Evolutionary conservation across 2,329 filamentous ascomycete species (phyloP), one percentile per base, ranked within the genome.

Genomic region (Lithohypha guttulata): DNA sequence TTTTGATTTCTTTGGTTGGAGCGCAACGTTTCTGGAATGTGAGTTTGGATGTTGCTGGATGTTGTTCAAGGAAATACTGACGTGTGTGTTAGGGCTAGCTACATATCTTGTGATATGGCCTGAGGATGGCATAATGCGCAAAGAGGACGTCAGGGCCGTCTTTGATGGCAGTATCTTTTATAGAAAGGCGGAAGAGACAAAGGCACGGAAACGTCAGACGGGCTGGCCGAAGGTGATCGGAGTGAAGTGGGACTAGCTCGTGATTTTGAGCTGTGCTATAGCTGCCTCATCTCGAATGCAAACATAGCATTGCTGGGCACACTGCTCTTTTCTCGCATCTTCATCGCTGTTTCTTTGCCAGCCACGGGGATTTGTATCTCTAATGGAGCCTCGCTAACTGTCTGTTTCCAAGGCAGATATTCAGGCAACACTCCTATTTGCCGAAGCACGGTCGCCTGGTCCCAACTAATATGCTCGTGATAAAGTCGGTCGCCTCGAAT

Each of bases 381-480:
- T 33, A 65, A 65, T 37, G 51, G 59, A 62, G 65, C 4, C 58
- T 61, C 0, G 64, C 58, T 0, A 77, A 47, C 0, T n/a, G 65
- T 47, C 51, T 79, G 73, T 0, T 76, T 77, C 43, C 76, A 82
- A 0, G 72, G 70, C 0, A 83, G 63, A 45, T 75, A 82, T 41
- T 81, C 69, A 0, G 77, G 77, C 35, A 84, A 53, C 14, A 81
- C 53, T 0, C 74, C 78, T 1, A 79, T 55, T 53, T 83, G 79
- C 5, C 64, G 57, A 7, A 84, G 59, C 2, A 73, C 69, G 0
- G 73, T 78, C 0, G 65, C 73, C 53, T 82, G 77, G 43, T 84
- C 79, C 78, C 79, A 84, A 10, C 69, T 62, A 29, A 84, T 82
- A 49, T 83, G 79, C 54, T 84, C 79, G 46, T 82, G 77, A 47